Base-by-base conservation (phyloP, 805 yeast genomes). In the Saturnispora gosingensis region DNA sequence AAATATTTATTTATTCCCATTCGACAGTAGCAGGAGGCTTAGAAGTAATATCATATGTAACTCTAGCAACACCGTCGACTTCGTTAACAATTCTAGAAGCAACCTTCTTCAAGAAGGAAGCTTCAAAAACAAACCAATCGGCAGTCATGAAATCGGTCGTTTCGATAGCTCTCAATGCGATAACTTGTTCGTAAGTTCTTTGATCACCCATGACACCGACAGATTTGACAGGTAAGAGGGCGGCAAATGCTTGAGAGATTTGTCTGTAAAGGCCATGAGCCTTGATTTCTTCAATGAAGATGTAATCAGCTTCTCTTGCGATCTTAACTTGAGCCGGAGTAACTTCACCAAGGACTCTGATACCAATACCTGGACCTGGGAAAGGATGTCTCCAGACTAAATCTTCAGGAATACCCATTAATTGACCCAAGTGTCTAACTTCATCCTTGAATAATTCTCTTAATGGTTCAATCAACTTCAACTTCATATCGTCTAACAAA, bases 331-430 rank as follows among this genome's bases (percentile, higher is more conserved):
- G 99, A 59, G 76, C 82, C 60, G 81, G 85, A 54, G 97, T 87
- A 57, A 93, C 98, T 74, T 91, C 98, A 61, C 99, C 99, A 46
- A 93, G 76, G 52, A 93, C 95, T 73, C 99, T 85, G 70, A 93
- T 93, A 61, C 97, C 99, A 67, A 93, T 86, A 76, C 99, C 99
- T 69, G 99, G 99, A 68, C 99, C 99, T 63, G 99, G 99, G 95
- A 93, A 93, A 53, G 99, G 99, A 69, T 93, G 99, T 78, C 99
- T 88, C 98, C 98, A 91, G 60, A 93, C 98, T 61, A 93, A 79
- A 62, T 93, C 98, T 66, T 88, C 93, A 35, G 97, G 95, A 62
- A 93, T 91, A 48, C 96, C 97, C 74, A 93, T 74, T 50, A 93
- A 73, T 75, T 88, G 88, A 72, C 99, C 99, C 61, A 93, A 76